Percentiles rank a stretch among this genome's conserved stretches.
These are phyloP conservation scores for Arachnomyces sp. DNA, from an alignment of 2,329 filamentous ascomycete genomes.

Conservation along the genomic window DNA sequence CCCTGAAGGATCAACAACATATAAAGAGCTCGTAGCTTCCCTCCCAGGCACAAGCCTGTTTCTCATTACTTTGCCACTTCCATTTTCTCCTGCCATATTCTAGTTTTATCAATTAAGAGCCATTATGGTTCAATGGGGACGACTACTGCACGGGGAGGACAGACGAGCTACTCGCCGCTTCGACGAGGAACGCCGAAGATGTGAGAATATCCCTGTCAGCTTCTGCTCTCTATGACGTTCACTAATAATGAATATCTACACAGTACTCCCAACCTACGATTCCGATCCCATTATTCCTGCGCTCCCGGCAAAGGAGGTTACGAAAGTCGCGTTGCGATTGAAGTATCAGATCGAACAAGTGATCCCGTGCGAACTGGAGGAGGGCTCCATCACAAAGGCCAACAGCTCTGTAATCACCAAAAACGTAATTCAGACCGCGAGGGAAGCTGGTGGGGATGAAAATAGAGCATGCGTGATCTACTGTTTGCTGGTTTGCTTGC, in stretches of 20 bases:
- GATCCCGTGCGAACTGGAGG: slow-evolving; percentile 82
- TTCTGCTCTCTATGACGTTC: not conserved
- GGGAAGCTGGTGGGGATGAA: slow-evolving; percentile 69
- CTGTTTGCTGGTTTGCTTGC: slow-evolving; percentile 65
- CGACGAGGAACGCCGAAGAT: slow-evolving; percentile 32
- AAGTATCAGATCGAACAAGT: slow-evolving; percentile 86
- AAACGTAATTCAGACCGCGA: slow-evolving; percentile 71
- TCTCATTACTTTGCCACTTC: slow-evolving; percentile 13
- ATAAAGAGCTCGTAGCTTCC: slow-evolving; percentile 8
- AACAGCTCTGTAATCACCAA: slow-evolving; percentile 80
- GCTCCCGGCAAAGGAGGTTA: slow-evolving; percentile 71
- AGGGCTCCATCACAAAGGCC: slow-evolving; percentile 63
- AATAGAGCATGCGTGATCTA: slow-evolving; percentile 75
- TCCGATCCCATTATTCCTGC: slow-evolving; percentile 48
- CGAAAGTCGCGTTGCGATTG: slow-evolving; percentile 78
- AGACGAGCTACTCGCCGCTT: slow-evolving; percentile 24
- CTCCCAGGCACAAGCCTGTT: slow-evolving; percentile 13
- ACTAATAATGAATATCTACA: not conserved
- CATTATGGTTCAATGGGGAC: slow-evolving; percentile 33
- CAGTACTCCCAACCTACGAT: slow-evolving; percentile 37
- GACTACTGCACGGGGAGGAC: slow-evolving; percentile 24
- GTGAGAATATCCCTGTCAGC: slow-evolving; percentile 26
- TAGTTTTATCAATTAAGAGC: not conserved
- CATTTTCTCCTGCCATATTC: slow-evolving; percentile 13
- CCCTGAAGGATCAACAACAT: not conserved